Conservation (phyloP, 345 rosid species). For the Lepidium africanum region DNA sequence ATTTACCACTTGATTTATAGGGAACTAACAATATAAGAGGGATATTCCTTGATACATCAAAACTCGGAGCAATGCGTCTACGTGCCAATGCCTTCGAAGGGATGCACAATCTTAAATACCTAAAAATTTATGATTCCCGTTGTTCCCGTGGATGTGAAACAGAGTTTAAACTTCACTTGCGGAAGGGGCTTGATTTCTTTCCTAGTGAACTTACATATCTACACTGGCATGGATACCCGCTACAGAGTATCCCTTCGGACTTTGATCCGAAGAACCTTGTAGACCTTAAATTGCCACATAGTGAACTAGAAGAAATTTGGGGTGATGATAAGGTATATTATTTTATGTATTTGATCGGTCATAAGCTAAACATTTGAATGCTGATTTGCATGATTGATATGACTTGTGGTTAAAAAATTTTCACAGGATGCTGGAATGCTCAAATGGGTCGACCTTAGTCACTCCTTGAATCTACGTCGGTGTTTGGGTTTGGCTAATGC, state of each 20-base stretch:
- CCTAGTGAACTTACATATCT: slow-evolving; percentile 26
- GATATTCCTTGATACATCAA: slow-evolving; percentile 22
- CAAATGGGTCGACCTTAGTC: slow-evolving; percentile 18
- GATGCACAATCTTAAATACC: slow-evolving; percentile 29
- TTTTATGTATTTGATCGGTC: neutral
- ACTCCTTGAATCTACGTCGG: neutral
- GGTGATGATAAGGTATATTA: slow-evolving; percentile 18
- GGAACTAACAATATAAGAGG: slow-evolving; percentile 28
- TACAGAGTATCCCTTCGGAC: slow-evolving; percentile 16
- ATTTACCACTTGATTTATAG: slow-evolving; percentile 11
- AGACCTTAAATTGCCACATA: slow-evolving; percentile 11
- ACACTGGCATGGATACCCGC: slow-evolving; percentile 28
- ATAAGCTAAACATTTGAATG: neutral
- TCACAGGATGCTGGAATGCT: slow-evolving; percentile 28
- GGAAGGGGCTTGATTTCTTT: slow-evolving; percentile 21
- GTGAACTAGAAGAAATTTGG: slow-evolving; percentile 29
- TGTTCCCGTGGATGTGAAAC: slow-evolving; percentile 11
- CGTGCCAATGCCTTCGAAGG: slow-evolving; percentile 15
- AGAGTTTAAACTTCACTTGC: neutral
- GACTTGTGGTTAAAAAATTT: neutral
- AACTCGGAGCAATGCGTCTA: slow-evolving; percentile 10
- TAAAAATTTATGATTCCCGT: slow-evolving; percentile 24
- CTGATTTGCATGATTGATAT: neutral
- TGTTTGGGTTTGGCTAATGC: slow-evolving; percentile 28
- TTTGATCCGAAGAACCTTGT: slow-evolving; percentile 25